A percentile compares a stretch with the other conserved stretches of the same genome.
These are phyloP conservation scores for Metschnikowia orientalis DNA, from an alignment of 805 yeast species.

Conservation along the genomic window DNA sequence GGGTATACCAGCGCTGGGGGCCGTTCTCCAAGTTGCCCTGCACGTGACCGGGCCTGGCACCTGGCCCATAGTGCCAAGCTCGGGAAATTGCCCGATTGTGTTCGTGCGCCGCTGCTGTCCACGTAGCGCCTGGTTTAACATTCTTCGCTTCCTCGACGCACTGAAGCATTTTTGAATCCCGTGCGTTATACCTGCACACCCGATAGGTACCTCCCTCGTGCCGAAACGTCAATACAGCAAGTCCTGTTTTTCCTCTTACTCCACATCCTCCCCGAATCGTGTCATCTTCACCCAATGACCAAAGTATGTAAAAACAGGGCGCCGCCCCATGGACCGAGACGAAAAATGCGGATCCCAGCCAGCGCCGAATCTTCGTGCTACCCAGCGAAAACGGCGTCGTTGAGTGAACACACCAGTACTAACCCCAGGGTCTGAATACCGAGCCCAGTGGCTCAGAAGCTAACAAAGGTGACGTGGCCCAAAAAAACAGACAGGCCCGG, in stretches of 20 bases:
- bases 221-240: constrained; percentile 4
- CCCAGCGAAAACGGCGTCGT: not conserved
- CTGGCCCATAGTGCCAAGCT: no score
- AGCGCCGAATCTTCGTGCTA: not conserved
- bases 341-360: not conserved
- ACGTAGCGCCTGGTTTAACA: no score
- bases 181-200: not conserved
- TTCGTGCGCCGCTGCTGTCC: no score
- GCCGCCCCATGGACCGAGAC: no score
- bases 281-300: no score
- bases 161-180: constrained; percentile 1
- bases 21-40: no score
- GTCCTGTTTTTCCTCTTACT: not conserved
- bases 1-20: no score
- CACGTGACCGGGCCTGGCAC: no score
- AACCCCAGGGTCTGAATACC: constrained; percentile 9
- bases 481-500: constrained; percentile 10
- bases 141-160: no score
- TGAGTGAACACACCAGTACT: not conserved
- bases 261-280: not conserved
- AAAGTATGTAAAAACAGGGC: constrained; percentile 1
- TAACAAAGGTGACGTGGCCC: constrained; percentile 16
- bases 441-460: constrained; percentile 15
- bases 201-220: constrained; percentile 3
- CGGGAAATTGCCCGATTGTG: no score